phyloP scores from a whole-genome alignment of 163 green algal species.

The Trebouxia gelatinosa region DNA sequence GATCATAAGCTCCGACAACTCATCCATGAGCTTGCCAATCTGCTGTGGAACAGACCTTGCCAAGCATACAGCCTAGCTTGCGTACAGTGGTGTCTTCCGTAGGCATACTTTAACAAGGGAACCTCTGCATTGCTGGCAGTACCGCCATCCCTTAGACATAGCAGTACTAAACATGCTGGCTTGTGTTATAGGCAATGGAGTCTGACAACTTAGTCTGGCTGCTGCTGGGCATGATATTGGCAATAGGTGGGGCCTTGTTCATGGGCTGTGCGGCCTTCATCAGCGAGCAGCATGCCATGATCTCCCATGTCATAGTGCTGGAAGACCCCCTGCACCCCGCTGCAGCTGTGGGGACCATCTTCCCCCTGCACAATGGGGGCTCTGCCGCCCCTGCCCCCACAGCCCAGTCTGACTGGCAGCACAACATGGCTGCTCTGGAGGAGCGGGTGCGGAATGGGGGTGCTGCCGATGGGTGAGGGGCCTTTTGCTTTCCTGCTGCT shows the following conservation, averaged over 20 bases:
- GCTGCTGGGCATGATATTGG: slow-evolving; percentile 20
- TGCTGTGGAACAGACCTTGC: background rate
- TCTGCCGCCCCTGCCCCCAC: slow-evolving; percentile 6
- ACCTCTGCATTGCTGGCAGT: background rate
- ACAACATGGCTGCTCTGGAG: slow-evolving; percentile 29
- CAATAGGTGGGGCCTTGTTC: slow-evolving; percentile 25
- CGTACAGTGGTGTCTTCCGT: slow-evolving; percentile 40
- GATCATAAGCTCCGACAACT: background rate
- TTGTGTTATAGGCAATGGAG: slow-evolving; percentile 7
- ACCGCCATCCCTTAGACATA: background rate
- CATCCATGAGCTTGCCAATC: background rate
- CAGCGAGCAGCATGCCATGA: slow-evolving; percentile 32
- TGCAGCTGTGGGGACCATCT: background rate
- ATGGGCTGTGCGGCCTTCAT: slow-evolving; percentile 36
- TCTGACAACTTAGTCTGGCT: slow-evolving; percentile 22
- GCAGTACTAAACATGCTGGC: no score
- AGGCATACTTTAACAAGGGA: no score
- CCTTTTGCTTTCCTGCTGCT: no score
- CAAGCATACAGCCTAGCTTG: slow-evolving; percentile 20
- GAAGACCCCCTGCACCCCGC: slow-evolving; percentile 17
- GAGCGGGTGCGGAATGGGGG: background rate
- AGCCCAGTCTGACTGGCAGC: slow-evolving; percentile 25
- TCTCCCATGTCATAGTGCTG: slow-evolving; percentile 29
- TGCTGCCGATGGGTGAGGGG: background rate
- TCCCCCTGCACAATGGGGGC: slow-evolving; percentile 22